Conservation (phyloP, 805 yeast genomes). For the Yamadazyma kitorensis region DNA sequence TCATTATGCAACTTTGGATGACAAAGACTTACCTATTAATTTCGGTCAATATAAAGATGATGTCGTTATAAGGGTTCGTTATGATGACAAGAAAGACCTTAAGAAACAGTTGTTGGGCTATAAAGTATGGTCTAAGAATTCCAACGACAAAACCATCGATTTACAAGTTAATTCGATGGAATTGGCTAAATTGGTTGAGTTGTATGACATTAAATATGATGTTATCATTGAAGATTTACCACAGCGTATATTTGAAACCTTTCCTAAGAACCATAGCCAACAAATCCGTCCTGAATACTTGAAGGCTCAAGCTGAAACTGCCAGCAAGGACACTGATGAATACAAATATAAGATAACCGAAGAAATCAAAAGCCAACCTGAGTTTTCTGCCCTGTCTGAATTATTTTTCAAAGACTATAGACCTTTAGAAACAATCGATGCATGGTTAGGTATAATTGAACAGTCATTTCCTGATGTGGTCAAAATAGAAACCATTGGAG, state of each 20-base stretch:
- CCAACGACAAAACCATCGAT: slow-evolving; percentile 11
- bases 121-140: slow-evolving; percentile 12
- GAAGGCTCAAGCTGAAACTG: neutral
- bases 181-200: slow-evolving; percentile 5
- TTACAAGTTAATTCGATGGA: slow-evolving; percentile 13
- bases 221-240: slow-evolving; percentile 56
- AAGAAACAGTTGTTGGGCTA: slow-evolving; percentile 16
- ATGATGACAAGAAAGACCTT: slow-evolving; percentile 15
- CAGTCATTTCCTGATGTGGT: slow-evolving; percentile 64
- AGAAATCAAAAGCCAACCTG: slow-evolving; percentile 12
- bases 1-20: slow-evolving; percentile 9
- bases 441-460: slow-evolving; percentile 65
- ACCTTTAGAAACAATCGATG: slow-evolving; percentile 62
- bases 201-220: slow-evolving; percentile 19
- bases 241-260: slow-evolving; percentile 54
- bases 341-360: slow-evolving; percentile 15
- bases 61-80: slow-evolving; percentile 43
- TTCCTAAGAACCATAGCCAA: slow-evolving; percentile 29
- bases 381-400: slow-evolving; percentile 32
- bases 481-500: slow-evolving; percentile 66
- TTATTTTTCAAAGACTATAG: slow-evolving; percentile 70
- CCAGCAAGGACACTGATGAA: neutral
- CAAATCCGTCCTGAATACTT: slow-evolving; percentile 1
- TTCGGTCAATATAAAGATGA: slow-evolving; percentile 38
- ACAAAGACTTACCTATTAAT: slow-evolving; percentile 28